phyloP scores from a whole-genome alignment of 495 filamentous ascomycete species.

The Talaromyces stipitatus region DNA sequence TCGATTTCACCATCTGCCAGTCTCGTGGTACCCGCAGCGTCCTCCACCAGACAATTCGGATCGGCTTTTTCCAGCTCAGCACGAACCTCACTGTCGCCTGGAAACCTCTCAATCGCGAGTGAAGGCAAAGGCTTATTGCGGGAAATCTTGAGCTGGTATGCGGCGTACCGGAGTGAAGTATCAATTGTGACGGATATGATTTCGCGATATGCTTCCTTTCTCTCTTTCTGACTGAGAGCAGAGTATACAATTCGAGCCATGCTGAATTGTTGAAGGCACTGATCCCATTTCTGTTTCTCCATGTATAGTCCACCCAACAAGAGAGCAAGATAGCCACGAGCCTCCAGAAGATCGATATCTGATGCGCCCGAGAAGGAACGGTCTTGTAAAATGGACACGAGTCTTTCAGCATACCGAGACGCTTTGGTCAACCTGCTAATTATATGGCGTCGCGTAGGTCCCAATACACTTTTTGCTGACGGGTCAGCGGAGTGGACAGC shows the following conservation, averaged over 20 bases:
- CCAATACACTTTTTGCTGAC: conserved; percentile 62
- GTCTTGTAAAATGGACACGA: conserved; percentile 59
- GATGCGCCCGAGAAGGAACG: conserved; percentile 52
- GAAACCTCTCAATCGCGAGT: conserved; percentile 72
- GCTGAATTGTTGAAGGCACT: conserved; percentile 67
- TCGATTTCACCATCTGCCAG: conserved; percentile 42
- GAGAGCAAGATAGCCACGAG: conserved; percentile 70
- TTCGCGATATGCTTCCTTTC: conserved; percentile 75
- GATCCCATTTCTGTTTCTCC: conserved; percentile 81
- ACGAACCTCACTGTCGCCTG: conserved; percentile 52
- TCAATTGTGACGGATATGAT: conserved; percentile 79
- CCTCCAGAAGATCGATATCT: conserved; percentile 72
- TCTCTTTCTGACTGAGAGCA: conserved; percentile 53
- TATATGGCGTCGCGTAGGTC: conserved; percentile 75
- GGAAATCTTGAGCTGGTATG: conserved; percentile 81
- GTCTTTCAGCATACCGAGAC: conserved; percentile 55
- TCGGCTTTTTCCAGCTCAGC: conserved; percentile 64
- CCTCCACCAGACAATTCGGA: conserved; percentile 56
- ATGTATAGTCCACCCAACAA: conserved; percentile 68
- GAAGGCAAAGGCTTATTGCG: conserved; percentile 71
- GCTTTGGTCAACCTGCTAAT: conserved; percentile 81
- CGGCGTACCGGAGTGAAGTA: conserved; percentile 87
- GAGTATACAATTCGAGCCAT: conserved; percentile 76
- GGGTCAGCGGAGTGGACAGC: conserved; percentile 68
- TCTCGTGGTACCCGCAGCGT: conserved; percentile 49